A percentile compares a stretch with the other conserved stretches of the same genome.
These are phyloP conservation scores for Plasmodium sp. DNA, from an alignment of 169 alveolate species.

Conservation along the genomic window DNA sequence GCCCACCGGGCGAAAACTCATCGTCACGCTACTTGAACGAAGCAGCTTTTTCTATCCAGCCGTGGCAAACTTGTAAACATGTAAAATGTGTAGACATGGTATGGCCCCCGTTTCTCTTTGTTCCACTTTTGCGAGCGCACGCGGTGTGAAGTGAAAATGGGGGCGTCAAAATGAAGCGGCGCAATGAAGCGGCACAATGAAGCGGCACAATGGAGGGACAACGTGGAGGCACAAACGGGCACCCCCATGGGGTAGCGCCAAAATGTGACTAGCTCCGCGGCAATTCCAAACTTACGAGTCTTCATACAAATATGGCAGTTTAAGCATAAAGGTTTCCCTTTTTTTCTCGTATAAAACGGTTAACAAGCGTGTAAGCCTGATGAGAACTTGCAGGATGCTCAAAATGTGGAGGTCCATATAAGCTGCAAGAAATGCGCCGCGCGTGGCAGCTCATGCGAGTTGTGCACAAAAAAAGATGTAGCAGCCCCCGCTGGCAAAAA, in stretches of 20 bases:
- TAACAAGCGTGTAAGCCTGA: not conserved
- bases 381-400: not conserved
- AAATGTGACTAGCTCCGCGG: not conserved
- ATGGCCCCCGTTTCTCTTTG: not conserved
- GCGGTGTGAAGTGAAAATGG: not conserved
- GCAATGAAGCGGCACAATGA: not conserved
- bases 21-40: not conserved
- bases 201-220: too few species aligned
- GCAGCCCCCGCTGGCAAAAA: not conserved
- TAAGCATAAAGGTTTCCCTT: not conserved
- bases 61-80: not conserved
- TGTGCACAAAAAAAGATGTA: not conserved
- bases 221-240: not conserved
- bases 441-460: not conserved
- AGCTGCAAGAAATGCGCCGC: not conserved
- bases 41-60: not conserved
- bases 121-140: not conserved
- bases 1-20: not conserved
- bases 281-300: not conserved
- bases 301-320: not conserved
- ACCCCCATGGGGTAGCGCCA: not conserved
- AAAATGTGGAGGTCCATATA: not conserved
- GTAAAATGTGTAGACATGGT: not conserved
- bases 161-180: not conserved
- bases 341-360: not conserved